Percentiles rank a stretch among this genome's conserved stretches.
Evolutionary conservation across 805 yeast genomes (phyloP).

Genomic region (Torulaspora maleeae): DNA sequence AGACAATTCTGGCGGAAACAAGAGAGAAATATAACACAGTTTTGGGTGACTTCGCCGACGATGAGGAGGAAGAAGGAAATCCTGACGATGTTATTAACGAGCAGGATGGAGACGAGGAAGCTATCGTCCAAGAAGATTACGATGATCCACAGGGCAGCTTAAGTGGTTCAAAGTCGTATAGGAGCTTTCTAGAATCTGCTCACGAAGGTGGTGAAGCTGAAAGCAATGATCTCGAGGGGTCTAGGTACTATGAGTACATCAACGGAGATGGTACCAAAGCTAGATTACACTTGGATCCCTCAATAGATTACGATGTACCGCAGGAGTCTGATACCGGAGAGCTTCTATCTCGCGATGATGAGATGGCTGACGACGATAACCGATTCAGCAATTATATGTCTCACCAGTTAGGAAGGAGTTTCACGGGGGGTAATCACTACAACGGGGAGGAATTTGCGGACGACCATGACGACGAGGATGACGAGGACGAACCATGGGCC

Average conservation of each 20-base stretch:
- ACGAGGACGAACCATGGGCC: conserved; percentile 18
- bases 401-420: conserved; percentile 22
- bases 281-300: conserved; percentile 34
- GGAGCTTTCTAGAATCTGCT: conserved; percentile 14
- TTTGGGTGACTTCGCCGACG: conserved; percentile 64
- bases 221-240: conserved; percentile 28
- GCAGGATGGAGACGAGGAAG: conserved; percentile 19
- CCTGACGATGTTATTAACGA: conserved; percentile 33
- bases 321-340: conserved; percentile 7
- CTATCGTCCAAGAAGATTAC: conserved; percentile 7
- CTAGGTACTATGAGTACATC: conserved; percentile 36
- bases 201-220: conserved; percentile 30
- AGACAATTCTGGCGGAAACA: conserved; percentile 76
- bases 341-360: conserved; percentile 3
- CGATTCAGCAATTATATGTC: conserved; percentile 31
- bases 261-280: conserved; percentile 36
- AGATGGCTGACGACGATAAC: conserved; percentile 17
- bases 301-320: conserved; percentile 36
- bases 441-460: conserved; percentile 25
- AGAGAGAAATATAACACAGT: conserved; percentile 93
- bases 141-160: conserved; percentile 19
- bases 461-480: conserved; percentile 30
- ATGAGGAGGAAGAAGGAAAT: conserved; percentile 24
- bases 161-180: conserved; percentile 12
- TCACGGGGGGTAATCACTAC: conserved; percentile 21